phyloP scores from a whole-genome alignment of 805 yeast genomes.

The Millerozyma miso region DNA sequence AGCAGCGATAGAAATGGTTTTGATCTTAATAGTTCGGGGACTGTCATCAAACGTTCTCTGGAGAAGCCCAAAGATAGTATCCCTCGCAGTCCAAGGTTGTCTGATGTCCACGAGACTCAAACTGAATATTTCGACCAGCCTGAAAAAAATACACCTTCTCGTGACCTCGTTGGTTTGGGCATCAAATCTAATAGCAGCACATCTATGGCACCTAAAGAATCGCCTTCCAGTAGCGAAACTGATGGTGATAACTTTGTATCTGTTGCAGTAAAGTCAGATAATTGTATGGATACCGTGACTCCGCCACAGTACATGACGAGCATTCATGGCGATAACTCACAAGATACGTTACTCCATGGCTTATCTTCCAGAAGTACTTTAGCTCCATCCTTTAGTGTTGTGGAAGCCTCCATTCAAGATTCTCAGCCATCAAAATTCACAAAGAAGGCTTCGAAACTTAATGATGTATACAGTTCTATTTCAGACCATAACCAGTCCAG shows the following conservation, averaged over 20 bases:
- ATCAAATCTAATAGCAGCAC: conserved; percentile 8
- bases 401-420: neutral
- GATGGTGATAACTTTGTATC: neutral
- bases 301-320: neutral
- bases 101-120: neutral
- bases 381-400: neutral
- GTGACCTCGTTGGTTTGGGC: conserved; percentile 28
- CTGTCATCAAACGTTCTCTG: conserved; percentile 8
- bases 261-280: neutral
- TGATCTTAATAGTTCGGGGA: conserved; percentile 5
- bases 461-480: neutral
- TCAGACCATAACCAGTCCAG: neutral
- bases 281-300: conserved; percentile 1
- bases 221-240: neutral
- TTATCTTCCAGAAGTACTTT: neutral
- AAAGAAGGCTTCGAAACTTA: neutral
- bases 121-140: neutral
- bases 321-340: neutral
- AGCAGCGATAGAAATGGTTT: conserved; percentile 5
- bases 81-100: neutral
- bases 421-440: neutral
- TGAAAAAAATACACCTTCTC: conserved; percentile 19
- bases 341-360: neutral
- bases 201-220: neutral
- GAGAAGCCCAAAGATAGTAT: neutral